Base-by-base conservation (phyloP, 1,139 yeast genomes). In the Debaryomyces udenii region DNA sequence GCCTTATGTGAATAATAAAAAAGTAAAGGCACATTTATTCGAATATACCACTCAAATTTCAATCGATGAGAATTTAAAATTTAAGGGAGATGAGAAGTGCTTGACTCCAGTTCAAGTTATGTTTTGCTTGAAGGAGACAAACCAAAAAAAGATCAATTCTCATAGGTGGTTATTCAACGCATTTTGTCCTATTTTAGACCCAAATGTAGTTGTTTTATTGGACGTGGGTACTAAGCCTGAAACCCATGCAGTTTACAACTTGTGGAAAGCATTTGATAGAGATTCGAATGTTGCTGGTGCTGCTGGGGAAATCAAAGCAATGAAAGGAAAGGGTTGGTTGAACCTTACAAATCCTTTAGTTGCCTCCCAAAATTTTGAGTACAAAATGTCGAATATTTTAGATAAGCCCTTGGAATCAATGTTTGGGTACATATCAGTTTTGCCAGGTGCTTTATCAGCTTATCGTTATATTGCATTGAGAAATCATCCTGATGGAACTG, bases 221-320 rank as follows among this genome's bases (percentile, higher is more conserved):
- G 98, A 91, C 69, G 97, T 91, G 13, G 98, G 98, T 48, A 91
- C 98, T 0, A 81, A 85, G 55, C 95, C 97, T 13, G 89, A 87
- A 49, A 78, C 78, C 37, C 83, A 85, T 41, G 91, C 98, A 0
- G 70, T 91, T 28, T 93, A 93, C 57, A 93, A 90, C 52, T 70
- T 93, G 47, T 93, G 99, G 99, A 93, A 93, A 64, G 96, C 96
- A 0, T 93, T 93, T 61, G 98, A 93, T 61, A 78, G 84, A 53
- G 97, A 93, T 61, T 89, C 97, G 1, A 90, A 91, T 55, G 96
- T 91, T 42, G 99, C 96, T 1, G 99, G 98, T 50, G 98, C 96
- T 1, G 96, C 97, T 13, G 99, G 99, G 46, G 97, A 93, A 63
- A 90, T 93, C 57, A 86, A 86, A 48, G 90, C 97, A 1, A 86